These are phyloP conservation scores for Nicotiana tabacum DNA, from an alignment of 257 asterid species.

Conservation along the genomic window DNA sequence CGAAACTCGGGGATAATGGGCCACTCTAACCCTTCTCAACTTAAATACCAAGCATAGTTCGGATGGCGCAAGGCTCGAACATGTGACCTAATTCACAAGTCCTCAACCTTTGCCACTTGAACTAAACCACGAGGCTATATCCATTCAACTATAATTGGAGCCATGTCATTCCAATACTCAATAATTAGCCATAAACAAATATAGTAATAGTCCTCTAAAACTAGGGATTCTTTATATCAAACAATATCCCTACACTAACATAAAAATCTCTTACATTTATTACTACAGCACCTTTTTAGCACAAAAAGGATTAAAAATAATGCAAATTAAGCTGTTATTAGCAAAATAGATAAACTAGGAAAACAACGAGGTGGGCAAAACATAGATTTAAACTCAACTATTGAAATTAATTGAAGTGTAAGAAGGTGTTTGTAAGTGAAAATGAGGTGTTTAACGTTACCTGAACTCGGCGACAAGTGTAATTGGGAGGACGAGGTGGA, in stretches of 20 bases:
- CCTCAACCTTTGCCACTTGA: too few species aligned
- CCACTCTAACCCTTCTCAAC: too few species aligned
- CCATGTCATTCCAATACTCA: not conserved
- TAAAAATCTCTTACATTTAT: not conserved
- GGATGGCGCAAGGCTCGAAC: too few species aligned
- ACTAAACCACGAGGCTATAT: not conserved
- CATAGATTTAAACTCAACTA: not conserved
- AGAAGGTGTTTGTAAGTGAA: not conserved
- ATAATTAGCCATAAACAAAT: not conserved
- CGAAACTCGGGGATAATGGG: too few species aligned
- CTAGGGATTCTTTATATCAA: not conserved
- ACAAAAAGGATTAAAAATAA: not conserved
- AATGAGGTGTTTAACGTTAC: slow-evolving; percentile 6
- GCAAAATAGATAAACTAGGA: not conserved
- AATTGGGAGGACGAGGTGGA: slow-evolving; percentile 41
- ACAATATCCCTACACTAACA: not conserved
- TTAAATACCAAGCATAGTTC: too few species aligned
- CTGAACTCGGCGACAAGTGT: slow-evolving; percentile 32
- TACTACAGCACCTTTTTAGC: not conserved
- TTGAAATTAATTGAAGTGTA: not conserved
- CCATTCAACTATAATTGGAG: not conserved
- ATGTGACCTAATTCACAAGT: too few species aligned
- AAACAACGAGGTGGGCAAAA: not conserved
- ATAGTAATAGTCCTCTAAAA: not conserved
- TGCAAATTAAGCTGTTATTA: not conserved